These are phyloP conservation scores for Yamadazyma diospyri DNA, from an alignment of 1,139 yeast genomes.

Conservation along the genomic window DNA sequence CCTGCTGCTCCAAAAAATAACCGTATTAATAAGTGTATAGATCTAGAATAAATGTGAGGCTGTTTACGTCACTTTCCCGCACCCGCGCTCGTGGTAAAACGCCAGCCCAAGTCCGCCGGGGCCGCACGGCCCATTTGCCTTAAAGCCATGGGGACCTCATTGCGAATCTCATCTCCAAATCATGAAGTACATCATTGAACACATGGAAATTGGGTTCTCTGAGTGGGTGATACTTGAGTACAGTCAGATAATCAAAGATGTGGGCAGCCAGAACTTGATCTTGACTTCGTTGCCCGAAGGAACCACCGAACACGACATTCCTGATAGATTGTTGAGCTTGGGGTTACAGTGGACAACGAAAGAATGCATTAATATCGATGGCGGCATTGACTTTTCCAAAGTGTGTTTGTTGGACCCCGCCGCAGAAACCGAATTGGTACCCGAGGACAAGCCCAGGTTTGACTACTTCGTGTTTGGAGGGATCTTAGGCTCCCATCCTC, in stretches of 20 bases:
- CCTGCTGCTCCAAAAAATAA: conserved; percentile 9
- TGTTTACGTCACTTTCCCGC: background rate
- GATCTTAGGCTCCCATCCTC: conserved; percentile 93
- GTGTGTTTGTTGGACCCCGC: conserved; percentile 89
- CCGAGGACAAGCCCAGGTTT: conserved; percentile 60
- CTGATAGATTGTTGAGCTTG: conserved; percentile 52
- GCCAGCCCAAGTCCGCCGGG: no score
- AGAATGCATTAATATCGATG: conserved; percentile 55
- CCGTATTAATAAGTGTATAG: background rate
- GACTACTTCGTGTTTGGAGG: conserved; percentile 96
- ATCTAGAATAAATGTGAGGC: background rate
- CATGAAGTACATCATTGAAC: conserved; percentile 92
- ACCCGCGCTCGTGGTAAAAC: no score
- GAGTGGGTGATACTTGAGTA: conserved; percentile 94
- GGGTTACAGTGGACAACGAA: conserved; percentile 82
- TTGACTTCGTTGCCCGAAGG: conserved; percentile 72
- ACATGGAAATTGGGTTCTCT: conserved; percentile 95
- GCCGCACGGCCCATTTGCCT: no score
- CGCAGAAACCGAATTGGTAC: conserved; percentile 69
- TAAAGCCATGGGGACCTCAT: no score
- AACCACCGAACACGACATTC: conserved; percentile 64
- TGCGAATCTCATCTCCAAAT: conserved; percentile 1
- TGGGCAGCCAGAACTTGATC: conserved; percentile 71
- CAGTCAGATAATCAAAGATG: conserved; percentile 73
- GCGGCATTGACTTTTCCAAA: conserved; percentile 44